Conservation (phyloP, 2,329 filamentous ascomycete species). For the Atkinsonella hypoxylon region DNA sequence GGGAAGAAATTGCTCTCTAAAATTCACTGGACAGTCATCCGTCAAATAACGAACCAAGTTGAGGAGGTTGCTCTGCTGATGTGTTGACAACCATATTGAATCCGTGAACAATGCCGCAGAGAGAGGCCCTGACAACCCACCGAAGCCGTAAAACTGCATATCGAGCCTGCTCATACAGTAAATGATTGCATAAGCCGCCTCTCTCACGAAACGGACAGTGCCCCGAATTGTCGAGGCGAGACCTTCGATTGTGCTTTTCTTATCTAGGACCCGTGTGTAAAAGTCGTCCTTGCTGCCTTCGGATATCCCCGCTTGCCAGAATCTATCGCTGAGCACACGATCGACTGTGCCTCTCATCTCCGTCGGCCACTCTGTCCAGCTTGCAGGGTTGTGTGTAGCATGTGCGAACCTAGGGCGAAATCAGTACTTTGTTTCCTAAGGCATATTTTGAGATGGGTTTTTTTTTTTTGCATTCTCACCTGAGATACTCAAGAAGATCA, state of each 20-base stretch:
- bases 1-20: slow-evolving; percentile 70
- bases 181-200: slow-evolving; percentile 87
- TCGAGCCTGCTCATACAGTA: slow-evolving; percentile 87
- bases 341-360: slow-evolving; percentile 70
- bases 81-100: slow-evolving; percentile 71
- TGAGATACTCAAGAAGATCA: slow-evolving; percentile 72
- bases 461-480: slow-evolving; percentile 30
- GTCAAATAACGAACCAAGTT: slow-evolving; percentile 82
- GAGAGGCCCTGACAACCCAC: slow-evolving; percentile 69
- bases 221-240: slow-evolving; percentile 89
- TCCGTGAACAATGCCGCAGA: slow-evolving; percentile 77
- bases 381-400: slow-evolving; percentile 75
- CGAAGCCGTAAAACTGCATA: slow-evolving; percentile 80
- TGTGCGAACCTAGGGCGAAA: slow-evolving; percentile 58
- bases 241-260: slow-evolving; percentile 81
- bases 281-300: slow-evolving; percentile 94
- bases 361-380: slow-evolving; percentile 65
- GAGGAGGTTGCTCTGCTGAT: slow-evolving; percentile 87
- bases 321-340: slow-evolving; percentile 81
- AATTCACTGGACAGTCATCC: slow-evolving; percentile 76
- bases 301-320: slow-evolving; percentile 97
- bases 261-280: slow-evolving; percentile 80
- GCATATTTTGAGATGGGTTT: background rate
- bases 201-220: slow-evolving; percentile 76
- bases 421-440: background rate